Percentiles rank a stretch among this genome's conserved stretches.
Conservation (phyloP, 1,284 basidiomycete species). For the Trichosporon faecale region DNA sequence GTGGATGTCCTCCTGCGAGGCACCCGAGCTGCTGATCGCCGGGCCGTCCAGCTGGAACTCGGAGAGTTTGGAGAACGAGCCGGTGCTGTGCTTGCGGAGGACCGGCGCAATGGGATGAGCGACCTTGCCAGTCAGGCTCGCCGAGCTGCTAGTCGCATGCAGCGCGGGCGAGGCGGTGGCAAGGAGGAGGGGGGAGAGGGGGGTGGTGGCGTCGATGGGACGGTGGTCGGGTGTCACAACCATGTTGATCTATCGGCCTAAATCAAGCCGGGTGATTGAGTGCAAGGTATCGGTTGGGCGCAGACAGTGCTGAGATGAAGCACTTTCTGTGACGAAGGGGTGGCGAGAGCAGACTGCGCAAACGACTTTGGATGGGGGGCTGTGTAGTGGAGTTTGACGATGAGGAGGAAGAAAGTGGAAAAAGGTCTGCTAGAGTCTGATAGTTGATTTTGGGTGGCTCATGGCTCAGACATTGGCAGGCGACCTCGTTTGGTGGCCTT, state of each 20-base stretch:
- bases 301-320: not conserved
- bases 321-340: not conserved
- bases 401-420: not conserved
- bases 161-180: constrained; percentile 7
- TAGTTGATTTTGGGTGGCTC: not conserved
- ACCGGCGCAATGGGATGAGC: constrained; percentile 25
- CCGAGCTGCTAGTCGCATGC: not conserved
- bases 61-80: constrained; percentile 47
- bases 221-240: constrained; percentile 28
- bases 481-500: not conserved
- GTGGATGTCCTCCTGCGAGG: constrained; percentile 52
- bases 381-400: not conserved
- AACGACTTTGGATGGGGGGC: not conserved
- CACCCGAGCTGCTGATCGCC: constrained; percentile 13
- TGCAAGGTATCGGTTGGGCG: not conserved
- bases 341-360: not conserved
- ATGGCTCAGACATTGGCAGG: not conserved
- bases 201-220: constrained; percentile 20
- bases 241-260: constrained; percentile 21
- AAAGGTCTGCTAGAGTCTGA: not conserved
- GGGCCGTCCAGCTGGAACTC: constrained; percentile 45
- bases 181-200: constrained; percentile 28
- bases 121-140: constrained; percentile 5
- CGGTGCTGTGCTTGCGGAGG: constrained; percentile 33
- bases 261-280: not conserved